Percentiles rank a stretch among this genome's conserved stretches.
These are phyloP conservation scores for Ascochyta fabae DNA, from an alignment of 2,329 filamentous ascomycete species.

Conservation along the genomic window DNA sequence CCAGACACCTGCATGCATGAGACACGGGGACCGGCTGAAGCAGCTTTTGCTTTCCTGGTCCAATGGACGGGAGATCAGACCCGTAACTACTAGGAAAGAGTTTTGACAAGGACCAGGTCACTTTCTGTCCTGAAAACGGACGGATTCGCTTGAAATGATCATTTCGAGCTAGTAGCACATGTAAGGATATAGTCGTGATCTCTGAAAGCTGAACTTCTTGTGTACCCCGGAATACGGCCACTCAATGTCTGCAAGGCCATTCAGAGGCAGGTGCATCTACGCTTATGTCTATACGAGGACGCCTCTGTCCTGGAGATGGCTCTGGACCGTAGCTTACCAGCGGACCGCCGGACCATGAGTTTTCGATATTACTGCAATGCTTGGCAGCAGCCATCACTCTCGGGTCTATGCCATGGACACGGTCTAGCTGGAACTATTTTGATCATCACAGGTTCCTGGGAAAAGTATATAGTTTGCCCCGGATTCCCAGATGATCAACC, in stretches of 20 bases:
- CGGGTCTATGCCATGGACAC: neutral
- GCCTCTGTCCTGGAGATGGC: slow-evolving; percentile 29
- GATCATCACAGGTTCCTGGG: slow-evolving; percentile 16
- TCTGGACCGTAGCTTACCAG: slow-evolving; percentile 36
- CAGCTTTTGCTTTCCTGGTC: neutral
- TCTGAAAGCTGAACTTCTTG: slow-evolving; percentile 1
- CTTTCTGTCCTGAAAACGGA: neutral
- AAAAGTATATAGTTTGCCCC: slow-evolving; percentile 42
- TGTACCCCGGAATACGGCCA: slow-evolving; percentile 25
- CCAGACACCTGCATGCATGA: neutral
- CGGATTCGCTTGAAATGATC: neutral
- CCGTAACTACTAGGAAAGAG: neutral
- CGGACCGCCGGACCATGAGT: slow-evolving; percentile 44
- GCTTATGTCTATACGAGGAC: slow-evolving; percentile 39
- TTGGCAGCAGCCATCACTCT: slow-evolving; percentile 30
- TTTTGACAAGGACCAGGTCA: neutral
- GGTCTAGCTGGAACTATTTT: neutral
- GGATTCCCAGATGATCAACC: slow-evolving; percentile 34
- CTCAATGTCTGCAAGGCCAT: neutral
- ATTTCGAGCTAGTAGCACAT: neutral
- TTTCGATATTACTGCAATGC: slow-evolving; percentile 41
- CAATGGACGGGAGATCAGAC: neutral
- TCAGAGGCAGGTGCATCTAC: slow-evolving; percentile 15
- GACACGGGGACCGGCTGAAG: neutral
- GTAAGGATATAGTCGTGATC: neutral